phyloP scores from a whole-genome alignment of 2,329 filamentous ascomycete species.

The Colletotrichum graminicola region DNA sequence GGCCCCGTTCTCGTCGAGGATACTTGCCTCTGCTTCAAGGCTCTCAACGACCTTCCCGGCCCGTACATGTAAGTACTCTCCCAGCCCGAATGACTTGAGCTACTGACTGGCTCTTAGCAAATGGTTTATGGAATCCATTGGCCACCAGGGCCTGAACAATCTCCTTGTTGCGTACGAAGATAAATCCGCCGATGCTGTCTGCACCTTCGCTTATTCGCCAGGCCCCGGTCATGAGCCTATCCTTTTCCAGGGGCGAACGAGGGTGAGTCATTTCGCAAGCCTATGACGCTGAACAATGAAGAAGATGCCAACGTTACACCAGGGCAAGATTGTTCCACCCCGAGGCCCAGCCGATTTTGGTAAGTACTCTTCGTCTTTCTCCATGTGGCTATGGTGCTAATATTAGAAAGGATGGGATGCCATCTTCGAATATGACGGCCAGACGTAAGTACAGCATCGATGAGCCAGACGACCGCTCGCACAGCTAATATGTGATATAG shows the following conservation, averaged over 20 bases:
- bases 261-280: slow-evolving; percentile 63
- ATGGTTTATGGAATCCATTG: slow-evolving; percentile 89
- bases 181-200: slow-evolving; percentile 92
- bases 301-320: slow-evolving; percentile 15
- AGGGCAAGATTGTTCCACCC: slow-evolving; percentile 84
- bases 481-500: slow-evolving; percentile 52
- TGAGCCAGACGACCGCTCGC: not conserved
- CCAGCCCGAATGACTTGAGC: not conserved
- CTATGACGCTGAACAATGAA: not conserved
- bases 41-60: slow-evolving; percentile 89
- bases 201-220: slow-evolving; percentile 92
- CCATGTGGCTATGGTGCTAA: slow-evolving; percentile 35
- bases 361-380: slow-evolving; percentile 57
- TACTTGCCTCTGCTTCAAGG: slow-evolving; percentile 93
- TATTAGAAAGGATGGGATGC: slow-evolving; percentile 85
- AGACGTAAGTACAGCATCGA: slow-evolving; percentile 69
- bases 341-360: slow-evolving; percentile 87
- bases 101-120: slow-evolving; percentile 71
- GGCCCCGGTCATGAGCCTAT: slow-evolving; percentile 87
- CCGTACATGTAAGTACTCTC: slow-evolving; percentile 84
- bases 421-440: slow-evolving; percentile 91
- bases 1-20: slow-evolving; percentile 96
- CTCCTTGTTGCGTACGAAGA: slow-evolving; percentile 89
- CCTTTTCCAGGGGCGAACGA: slow-evolving; percentile 91
- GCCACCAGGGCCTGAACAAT: slow-evolving; percentile 88